These are phyloP conservation scores for Colletotrichum karsti DNA, from an alignment of 2,329 filamentous ascomycete genomes.

Conservation along the genomic window DNA sequence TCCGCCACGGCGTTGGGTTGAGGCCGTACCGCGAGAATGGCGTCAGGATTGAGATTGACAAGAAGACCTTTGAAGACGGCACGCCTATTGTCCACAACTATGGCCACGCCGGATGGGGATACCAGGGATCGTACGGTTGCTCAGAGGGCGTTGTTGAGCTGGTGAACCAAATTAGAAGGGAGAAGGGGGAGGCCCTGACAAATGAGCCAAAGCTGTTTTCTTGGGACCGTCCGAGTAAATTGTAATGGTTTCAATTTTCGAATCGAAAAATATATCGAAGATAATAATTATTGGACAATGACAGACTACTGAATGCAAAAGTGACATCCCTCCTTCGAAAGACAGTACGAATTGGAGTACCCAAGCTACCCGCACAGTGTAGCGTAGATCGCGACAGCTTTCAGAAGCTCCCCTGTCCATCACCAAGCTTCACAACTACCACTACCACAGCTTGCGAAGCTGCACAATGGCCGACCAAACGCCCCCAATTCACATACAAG, in stretches of 20 bases:
- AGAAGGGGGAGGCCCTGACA: constrained; percentile 37
- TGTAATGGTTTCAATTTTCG: background rate
- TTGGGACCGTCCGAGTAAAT: constrained; percentile 27
- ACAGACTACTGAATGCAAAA: background rate
- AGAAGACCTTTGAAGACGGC: constrained; percentile 61
- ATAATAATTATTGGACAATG: background rate
- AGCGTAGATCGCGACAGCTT: constrained; percentile 26
- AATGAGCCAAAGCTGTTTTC: constrained; percentile 40
- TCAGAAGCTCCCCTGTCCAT: constrained; percentile 22
- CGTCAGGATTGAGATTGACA: constrained; percentile 78
- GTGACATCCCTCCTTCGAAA: background rate
- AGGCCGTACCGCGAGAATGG: constrained; percentile 79
- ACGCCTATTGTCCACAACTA: constrained; percentile 82
- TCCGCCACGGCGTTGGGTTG: constrained; percentile 85
- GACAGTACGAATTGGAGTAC: background rate
- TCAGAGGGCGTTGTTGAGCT: constrained; percentile 72
- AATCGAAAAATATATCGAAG: background rate
- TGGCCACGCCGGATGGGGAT: constrained; percentile 83
- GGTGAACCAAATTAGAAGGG: constrained; percentile 65
- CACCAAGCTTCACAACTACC: background rate
- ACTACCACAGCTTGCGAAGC: constrained; percentile 4
- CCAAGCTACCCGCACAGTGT: background rate
- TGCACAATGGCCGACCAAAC: constrained; percentile 27
- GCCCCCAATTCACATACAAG: constrained; percentile 15
- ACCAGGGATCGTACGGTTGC: constrained; percentile 75